Evolutionary conservation across 139 green algal genomes (phyloP), one percentile per base, ranked within the genome.

Genomic region (Klebsormidium nitens): DNA sequence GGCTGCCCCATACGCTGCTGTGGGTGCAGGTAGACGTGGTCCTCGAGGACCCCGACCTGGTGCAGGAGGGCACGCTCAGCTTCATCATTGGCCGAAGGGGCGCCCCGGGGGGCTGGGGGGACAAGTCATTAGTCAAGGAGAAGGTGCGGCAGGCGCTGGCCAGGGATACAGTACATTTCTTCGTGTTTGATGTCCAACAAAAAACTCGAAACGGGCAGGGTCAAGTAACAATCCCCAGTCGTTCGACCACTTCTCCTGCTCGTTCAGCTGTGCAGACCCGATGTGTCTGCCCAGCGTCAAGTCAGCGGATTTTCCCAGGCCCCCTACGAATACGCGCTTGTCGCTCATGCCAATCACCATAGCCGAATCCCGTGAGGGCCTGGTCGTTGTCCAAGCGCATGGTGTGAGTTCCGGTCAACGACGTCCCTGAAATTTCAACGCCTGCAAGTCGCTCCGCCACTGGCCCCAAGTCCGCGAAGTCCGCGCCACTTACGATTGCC

Each of bases 41-140:
- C 2, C 67, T 74, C 49, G 50, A 32, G 34, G 66, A 74, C 38
- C 50, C 66, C 23, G 66, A 74, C 26, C 28, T 74, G 42, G 66
- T 74, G 34, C 66, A 74, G 42, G 66, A 74, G 1, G 66, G 66
- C 11, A 74, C 66, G 32, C 62, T 70, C 36, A 61, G 26, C 62
- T n/a, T 19, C 36, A 47, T 70, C 26, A 5, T 70, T 3, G 62
- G 62, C 26, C 47, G 62, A n/a, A 61, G 38, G 28, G 62, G 62
- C 4, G 52, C 31, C 6, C 19, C 26, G 6, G 6, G 3, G 3
- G 62, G 62, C 36, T n/a, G 62, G 17, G 62, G n/a, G n/a, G n/a
- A n/a, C n/a, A n/a, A 70, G 62, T 60, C 62, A 5, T 31, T 70
- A 26, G 62, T 60, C 4, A 70, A 17, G 31, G 37, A 60, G 11